Evolutionary conservation across 345 rosid genomes (phyloP), one percentile per base, ranked within the genome.

Genomic region (Hibiscus trionum): DNA sequence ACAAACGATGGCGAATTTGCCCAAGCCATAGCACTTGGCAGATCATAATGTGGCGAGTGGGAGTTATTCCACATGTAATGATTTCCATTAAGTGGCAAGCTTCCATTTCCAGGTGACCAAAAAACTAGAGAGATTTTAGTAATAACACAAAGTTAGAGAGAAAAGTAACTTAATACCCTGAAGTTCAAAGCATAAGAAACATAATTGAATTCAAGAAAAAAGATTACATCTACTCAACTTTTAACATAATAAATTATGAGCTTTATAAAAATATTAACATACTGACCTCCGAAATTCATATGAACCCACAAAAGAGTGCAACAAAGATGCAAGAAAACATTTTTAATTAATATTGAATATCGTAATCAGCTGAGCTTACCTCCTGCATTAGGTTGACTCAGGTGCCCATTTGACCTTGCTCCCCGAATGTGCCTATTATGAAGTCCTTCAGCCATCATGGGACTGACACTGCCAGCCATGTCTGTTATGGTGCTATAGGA

Each of bases 61-160:
- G 88, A 81, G 78, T 81, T 88, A 74, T 74, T 82, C 99, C 96
- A 92, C 66, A 77, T 65, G 70, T 78, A 86, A 57, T 81, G 91
- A 79, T 82, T 84, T 73, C 87, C 86, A 59, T 84, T 87, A 52
- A 82, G 82, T 74, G 91, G 72, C 47, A 72, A 65, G 79, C 86
- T 87, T 80, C 93, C 94, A 75, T 83, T 87, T 73, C 88, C 83
- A 72, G 91, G 77, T 76, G 96, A 85, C 77, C 91, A 93, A 78
- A 79, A 86, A 79, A 80, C 96, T 84, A 35, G 11, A 79, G 72
- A 73, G 72, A 73, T 58, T 52, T 12, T 27, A 60, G 65, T 35
- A 65, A 17, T 11, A 55, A 69, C 11, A 37, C 8, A 46, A 70
- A 68, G 62, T 64, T 62, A 73, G 63, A 14, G 3, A 1, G 35